Evolutionary conservation across 1,284 basidiomycete species (phyloP), one percentile per base, ranked within the genome.

Genomic region (Tylopilus sp.): DNA sequence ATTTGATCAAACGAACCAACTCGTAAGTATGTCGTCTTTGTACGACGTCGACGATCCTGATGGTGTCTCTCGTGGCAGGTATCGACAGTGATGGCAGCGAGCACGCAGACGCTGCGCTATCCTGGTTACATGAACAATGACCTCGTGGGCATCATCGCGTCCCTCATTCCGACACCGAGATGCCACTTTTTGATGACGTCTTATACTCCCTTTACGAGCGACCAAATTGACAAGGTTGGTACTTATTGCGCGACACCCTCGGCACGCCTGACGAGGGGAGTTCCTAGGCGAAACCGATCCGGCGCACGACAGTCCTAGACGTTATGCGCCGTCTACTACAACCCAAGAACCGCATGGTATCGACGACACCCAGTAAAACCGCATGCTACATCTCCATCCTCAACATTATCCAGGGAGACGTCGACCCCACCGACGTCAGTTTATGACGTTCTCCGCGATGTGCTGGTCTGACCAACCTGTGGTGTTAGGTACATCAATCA

Each of bases 61-160:
- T 47, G 26, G 10, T 24, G n/a, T 18, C 10, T 53, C 16, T 32
- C 55, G 4, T 61, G 69, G 16, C 65, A 98, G 95, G 94, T 95
- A 0, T 92, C 96, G 3, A 98, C 96, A 2, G 96, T 98, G 58
- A 97, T 98, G 88, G 94, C 97, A 15, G 97, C 97, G 5, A 97
- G 96, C 66, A 99, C 97, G 0, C 96, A 97, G 74, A 99, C 98
- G 22, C 87, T 99, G 32, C 91, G 98, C 72, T 99, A 98, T 82
- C 98, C 98, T 0, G 95, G 96, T 59, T 99, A 99, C 82, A 99
- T 99, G 97, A 99, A 99, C 86, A 99, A 99, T 75, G 97, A 99
- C 77, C 89, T 98, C 41, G 96, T 98, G 69, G 96, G 97, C 33
- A 98, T 99, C 73, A 94, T 99, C 64, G 96, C 98, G 4, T 97